Evolutionary conservation across 2,329 filamentous ascomycete genomes (phyloP), one percentile per base, ranked within the genome.

Genomic region (Sclerotinia trifoliorum): DNA sequence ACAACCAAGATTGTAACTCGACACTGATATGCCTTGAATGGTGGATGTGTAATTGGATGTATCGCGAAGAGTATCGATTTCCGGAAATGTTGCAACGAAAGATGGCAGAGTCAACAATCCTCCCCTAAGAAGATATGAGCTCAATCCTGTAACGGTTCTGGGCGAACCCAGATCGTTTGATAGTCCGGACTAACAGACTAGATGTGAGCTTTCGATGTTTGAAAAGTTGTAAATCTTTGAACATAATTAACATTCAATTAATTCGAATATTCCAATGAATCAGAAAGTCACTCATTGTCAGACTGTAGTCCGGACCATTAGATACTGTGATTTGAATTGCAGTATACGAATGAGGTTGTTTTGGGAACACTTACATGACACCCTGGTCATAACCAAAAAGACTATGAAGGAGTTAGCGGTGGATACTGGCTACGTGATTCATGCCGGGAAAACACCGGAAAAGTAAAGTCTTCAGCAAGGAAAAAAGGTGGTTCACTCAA

Each of bases 371-470:
- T 65, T 58, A 54, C 49, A 65, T 65, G 8, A 68, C 65, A 57
- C 66, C 66, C 29, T 81, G 82, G 68, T 84, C 82, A 74, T 83
- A 84, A 32, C 82, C 82, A 62, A 83, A 81, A 5, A 82, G 75
- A 39, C 73, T 74, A 42, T 51, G 17, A 3, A 7, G 11, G 17
- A 24, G 13, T 62, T 62, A 62, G 60, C 46, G 39, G 46, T 21
- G 60, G 32, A 39, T 51, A 55, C 21, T 39, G n/a, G 32, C 42
- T 39, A 46, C 49, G 7, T 44, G 15, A 51, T 32, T 26, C 17
- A n/a, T 5, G 48, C 29, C 64, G 65, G 65, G 5, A 39, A 62
- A 62, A 62, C n/a, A 62, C 39, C 60, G 60, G 60, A 62, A 39
- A 51, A 26, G 29, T 19, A 26, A 62, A 13, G 46, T 51, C 44